Base-by-base conservation (phyloP, 352 stramenopile genomes). In the Globisporangium spiculum region DNA sequence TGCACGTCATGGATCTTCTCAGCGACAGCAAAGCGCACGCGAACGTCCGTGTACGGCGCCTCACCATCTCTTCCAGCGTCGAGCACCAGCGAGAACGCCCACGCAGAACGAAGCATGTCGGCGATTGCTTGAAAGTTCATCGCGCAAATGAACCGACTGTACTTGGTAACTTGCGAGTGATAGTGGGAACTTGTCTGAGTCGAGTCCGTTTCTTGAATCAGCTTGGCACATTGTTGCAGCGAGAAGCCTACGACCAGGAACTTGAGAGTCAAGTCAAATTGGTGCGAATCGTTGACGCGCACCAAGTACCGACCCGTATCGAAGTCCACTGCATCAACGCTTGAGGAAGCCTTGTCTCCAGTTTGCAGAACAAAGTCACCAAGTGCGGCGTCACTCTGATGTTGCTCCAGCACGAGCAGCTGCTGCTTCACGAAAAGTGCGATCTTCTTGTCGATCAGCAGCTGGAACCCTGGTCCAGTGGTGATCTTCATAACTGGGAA, bases 41-140 rank as follows among this genome's bases (percentile, higher is more conserved):
- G 54, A 27, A 68, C 36, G 20, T 26, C 36, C 16, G 56, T 32
- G 27, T 32, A 12, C 12, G 20, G 6, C 10, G 8, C 16, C 8
- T 38, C 32, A 4, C 10, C 8, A 4, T 32, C 8, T 22, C 55
- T 30, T 22, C 61, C 53, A 1, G 53, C 24, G 26, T 53, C 54
- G 26, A 68, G 20, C 36, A 68, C 63, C 3, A 68, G 63, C 54
- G 63, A 46, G 53, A 68, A 68, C 63, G 63, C 53, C 63, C 63
- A 68, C 34, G 10, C 24, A 3, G 36, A 56, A 22, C 10, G 34
- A 34, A 68, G 52, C 2, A 38, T 12, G 0, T 27, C 8, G 9
- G 36, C 16, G 12, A 57, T 46, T 6, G 63, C 38, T 22, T 63
- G 63, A 9, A 34, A 60, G 53, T 62, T 63, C n/a, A 68, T 54